Evolutionary conservation across 106 monocot genomes (phyloP).

Genomic region (Dioscorea alata): DNA sequence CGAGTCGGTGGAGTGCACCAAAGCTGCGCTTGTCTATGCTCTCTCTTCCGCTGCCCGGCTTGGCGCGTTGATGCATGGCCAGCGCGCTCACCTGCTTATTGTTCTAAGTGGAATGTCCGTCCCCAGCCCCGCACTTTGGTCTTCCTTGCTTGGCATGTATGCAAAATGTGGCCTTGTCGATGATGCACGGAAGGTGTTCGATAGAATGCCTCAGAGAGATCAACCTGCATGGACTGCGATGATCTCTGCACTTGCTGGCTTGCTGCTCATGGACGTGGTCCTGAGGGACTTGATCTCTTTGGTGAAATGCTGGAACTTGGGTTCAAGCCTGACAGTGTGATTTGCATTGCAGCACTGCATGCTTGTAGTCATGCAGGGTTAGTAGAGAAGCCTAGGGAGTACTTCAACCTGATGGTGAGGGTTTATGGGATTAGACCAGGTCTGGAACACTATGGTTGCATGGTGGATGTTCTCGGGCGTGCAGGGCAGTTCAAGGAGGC

Average conservation of each 20-base stretch:
- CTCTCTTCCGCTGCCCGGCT: slow-evolving; percentile 32
- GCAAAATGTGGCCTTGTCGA: slow-evolving; percentile 34
- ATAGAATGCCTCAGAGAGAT: slow-evolving; percentile 20
- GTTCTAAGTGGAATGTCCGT: not conserved
- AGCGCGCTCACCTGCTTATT: slow-evolving; percentile 7
- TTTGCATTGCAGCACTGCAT: slow-evolving; percentile 34
- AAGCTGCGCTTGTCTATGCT: slow-evolving; percentile 25
- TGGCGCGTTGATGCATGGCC: slow-evolving; percentile 13
- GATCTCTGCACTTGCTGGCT: slow-evolving; percentile 35
- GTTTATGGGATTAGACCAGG: slow-evolving; percentile 17
- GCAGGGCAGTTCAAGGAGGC: slow-evolving; percentile 30
- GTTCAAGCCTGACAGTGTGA: slow-evolving; percentile 24
- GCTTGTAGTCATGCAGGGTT: slow-evolving; percentile 52
- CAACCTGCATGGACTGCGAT: slow-evolving; percentile 41
- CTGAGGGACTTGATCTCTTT: slow-evolving; percentile 30
- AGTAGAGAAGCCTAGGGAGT: slow-evolving; percentile 20
- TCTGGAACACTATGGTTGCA: slow-evolving; percentile 42
- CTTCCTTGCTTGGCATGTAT: slow-evolving; percentile 41
- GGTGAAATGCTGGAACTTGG: slow-evolving; percentile 20
- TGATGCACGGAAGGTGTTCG: slow-evolving; percentile 27
- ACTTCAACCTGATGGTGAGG: slow-evolving; percentile 25
- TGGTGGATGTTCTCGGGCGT: slow-evolving; percentile 29
- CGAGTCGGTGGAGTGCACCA: slow-evolving; percentile 15
- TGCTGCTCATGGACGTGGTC: slow-evolving; percentile 35
- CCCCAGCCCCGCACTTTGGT: slow-evolving; percentile 15